Conservation (phyloP, 805 yeast species). For the Kodamaea restingae region DNA sequence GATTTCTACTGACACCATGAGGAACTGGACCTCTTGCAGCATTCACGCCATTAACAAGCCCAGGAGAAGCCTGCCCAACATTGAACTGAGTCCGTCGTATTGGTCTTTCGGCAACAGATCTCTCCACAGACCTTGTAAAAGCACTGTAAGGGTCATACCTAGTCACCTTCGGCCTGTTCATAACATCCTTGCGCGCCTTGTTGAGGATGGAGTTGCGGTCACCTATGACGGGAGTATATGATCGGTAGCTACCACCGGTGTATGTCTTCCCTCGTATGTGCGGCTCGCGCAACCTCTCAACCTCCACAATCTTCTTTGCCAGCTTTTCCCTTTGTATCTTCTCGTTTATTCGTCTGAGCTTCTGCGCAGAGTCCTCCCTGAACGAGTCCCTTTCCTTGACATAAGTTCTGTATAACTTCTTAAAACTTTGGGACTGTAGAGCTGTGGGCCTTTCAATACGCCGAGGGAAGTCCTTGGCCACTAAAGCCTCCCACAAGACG, state of each 20-base stretch:
- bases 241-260: constrained; percentile 10
- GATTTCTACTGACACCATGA: no score
- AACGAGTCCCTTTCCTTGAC: constrained; percentile 39
- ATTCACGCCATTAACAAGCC: background rate
- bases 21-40: no score
- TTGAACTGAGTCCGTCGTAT: constrained; percentile 7
- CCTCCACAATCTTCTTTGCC: constrained; percentile 27
- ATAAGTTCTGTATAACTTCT: constrained; percentile 38
- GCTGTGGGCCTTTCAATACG: constrained; percentile 26
- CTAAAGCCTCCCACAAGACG: constrained; percentile 42
- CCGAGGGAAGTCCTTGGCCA: constrained; percentile 46
- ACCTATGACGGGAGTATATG: background rate
- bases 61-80: no score
- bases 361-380: constrained; percentile 40
- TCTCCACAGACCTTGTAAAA: constrained; percentile 11
- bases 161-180: constrained; percentile 28
- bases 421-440: constrained; percentile 14
- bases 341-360: constrained; percentile 41
- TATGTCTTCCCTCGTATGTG: constrained; percentile 13
- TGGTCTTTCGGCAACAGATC: constrained; percentile 1
- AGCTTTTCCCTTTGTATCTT: constrained; percentile 37
- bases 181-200: constrained; percentile 35
- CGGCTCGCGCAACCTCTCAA: constrained; percentile 27
- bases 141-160: constrained; percentile 25
- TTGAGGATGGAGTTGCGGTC: constrained; percentile 27